A percentile compares a stretch with the other conserved stretches of the same genome.
Evolutionary conservation across 2,329 filamentous ascomycete species (phyloP).

Genomic region (Hymenoscyphus linearis): DNA sequence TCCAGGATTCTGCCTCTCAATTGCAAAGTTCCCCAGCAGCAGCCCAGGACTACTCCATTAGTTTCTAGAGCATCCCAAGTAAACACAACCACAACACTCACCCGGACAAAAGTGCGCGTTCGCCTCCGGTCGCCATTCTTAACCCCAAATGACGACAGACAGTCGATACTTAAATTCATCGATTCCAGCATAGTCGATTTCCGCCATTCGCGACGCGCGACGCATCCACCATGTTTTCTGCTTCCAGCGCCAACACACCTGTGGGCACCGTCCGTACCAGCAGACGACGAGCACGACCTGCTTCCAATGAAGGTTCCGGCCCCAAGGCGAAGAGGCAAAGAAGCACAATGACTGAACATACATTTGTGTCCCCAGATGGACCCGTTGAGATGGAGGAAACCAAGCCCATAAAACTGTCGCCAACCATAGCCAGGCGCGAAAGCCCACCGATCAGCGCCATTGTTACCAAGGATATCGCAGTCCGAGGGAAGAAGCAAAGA

Average conservation of each 20-base stretch:
- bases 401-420: slow-evolving; percentile 43
- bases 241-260: slow-evolving; percentile 43
- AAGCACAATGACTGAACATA: slow-evolving; percentile 52
- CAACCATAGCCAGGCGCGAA: slow-evolving; percentile 35
- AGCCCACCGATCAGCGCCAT: slow-evolving; percentile 22
- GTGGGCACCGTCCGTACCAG: slow-evolving; percentile 53
- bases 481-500: slow-evolving; percentile 59
- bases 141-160: slow-evolving; percentile 7
- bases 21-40: neutral
- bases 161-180: neutral
- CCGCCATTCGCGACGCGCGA: neutral
- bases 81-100: neutral
- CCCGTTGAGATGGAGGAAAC: slow-evolving; percentile 51
- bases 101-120: neutral
- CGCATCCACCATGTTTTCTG: slow-evolving; percentile 50
- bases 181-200: neutral
- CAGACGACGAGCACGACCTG: slow-evolving; percentile 54
- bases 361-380: slow-evolving; percentile 44
- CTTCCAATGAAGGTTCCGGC: slow-evolving; percentile 46
- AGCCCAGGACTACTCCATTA: too few species aligned
- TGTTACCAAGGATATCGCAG: slow-evolving; percentile 44
- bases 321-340: slow-evolving; percentile 61
- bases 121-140: neutral
- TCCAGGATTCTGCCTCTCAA: neutral
- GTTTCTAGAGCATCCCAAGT: neutral